Evolutionary conservation across 2,329 filamentous ascomycete species (phyloP).

Genomic region (Aspergillus viridinutans): DNA sequence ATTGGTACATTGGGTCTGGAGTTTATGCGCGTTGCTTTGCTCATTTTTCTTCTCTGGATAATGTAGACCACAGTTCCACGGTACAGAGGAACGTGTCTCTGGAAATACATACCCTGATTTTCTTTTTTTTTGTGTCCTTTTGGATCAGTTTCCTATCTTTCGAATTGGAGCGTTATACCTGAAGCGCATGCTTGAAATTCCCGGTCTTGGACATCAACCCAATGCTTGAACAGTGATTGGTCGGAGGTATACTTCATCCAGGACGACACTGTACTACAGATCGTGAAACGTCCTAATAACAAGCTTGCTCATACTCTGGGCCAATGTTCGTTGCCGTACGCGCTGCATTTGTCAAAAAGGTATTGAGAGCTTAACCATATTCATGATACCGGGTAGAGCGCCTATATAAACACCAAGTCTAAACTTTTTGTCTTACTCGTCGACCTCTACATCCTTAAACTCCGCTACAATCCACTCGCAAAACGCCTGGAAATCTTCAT

Average conservation of each 20-base stretch:
- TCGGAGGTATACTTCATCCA: neutral
- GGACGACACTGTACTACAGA: neutral
- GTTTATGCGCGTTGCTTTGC: constrained; percentile 8
- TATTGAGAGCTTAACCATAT: neutral
- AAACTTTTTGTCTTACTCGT: constrained; percentile 23
- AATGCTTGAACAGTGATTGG: neutral
- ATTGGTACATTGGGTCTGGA: constrained; percentile 10
- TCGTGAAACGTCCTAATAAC: neutral
- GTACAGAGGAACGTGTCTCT: constrained; percentile 60
- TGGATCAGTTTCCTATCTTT: neutral
- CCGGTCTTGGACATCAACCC: no score
- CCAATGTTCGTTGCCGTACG: neutral
- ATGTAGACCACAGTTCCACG: constrained; percentile 1
- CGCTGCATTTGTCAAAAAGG: neutral
- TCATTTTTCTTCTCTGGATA: constrained; percentile 1
- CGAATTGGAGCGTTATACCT: no score
- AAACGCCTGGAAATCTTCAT: constrained; percentile 78
- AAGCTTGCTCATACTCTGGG: neutral
- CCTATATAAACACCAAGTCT: neutral
- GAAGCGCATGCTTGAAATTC: neutral
- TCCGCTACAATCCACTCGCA: constrained; percentile 86
- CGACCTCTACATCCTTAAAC: constrained; percentile 54
- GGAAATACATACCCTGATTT: constrained; percentile 6
- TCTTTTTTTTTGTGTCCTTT: neutral
- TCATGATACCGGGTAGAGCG: neutral